These are phyloP conservation scores for Coemansia sp. DNA, from an alignment of 192 early-diverging fungal genomes.

Conservation along the genomic window DNA sequence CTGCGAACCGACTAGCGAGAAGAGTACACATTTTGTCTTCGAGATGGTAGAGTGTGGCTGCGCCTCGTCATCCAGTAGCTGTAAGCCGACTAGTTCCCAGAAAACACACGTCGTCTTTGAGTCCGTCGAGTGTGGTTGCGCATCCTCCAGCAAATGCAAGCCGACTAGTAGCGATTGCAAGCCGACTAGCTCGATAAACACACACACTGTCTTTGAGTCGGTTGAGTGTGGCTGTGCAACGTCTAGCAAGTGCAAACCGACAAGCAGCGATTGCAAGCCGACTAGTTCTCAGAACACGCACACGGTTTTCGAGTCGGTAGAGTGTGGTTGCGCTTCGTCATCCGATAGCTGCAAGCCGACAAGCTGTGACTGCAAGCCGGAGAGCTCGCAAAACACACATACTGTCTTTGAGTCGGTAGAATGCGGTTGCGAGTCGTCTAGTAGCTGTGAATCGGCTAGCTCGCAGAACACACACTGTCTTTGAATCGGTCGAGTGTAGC, in stretches of 20 bases:
- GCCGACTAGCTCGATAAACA: not conserved
- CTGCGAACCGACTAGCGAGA: slow-evolving; percentile 3
- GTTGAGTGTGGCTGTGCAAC: not conserved
- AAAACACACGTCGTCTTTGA: not conserved
- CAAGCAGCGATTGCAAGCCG: not conserved
- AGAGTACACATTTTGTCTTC: slow-evolving; percentile 6
- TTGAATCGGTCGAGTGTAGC: slow-evolving; percentile 18
- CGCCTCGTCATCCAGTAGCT: not conserved
- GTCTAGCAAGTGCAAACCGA: not conserved
- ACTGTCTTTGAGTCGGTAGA: slow-evolving; percentile 11
- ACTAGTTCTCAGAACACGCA: not conserved
- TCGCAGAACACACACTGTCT: slow-evolving; percentile 8
- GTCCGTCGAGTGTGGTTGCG: slow-evolving; percentile 4
- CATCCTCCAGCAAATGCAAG: not conserved
- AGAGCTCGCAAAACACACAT: not conserved
- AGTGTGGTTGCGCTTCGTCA: not conserved
- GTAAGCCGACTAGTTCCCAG: not conserved
- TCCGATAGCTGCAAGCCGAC: not conserved
- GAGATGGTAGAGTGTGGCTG: slow-evolving; percentile 4
- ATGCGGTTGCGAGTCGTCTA: not conserved
- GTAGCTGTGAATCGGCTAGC: not conserved
- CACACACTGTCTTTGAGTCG: not conserved
- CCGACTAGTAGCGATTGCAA: not conserved
- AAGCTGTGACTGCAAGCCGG: not conserved
- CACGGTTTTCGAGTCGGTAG: slow-evolving; percentile 3